Base-by-base conservation (phyloP, 176 grass and related monocot species). In the Triticum turgidum region DNA sequence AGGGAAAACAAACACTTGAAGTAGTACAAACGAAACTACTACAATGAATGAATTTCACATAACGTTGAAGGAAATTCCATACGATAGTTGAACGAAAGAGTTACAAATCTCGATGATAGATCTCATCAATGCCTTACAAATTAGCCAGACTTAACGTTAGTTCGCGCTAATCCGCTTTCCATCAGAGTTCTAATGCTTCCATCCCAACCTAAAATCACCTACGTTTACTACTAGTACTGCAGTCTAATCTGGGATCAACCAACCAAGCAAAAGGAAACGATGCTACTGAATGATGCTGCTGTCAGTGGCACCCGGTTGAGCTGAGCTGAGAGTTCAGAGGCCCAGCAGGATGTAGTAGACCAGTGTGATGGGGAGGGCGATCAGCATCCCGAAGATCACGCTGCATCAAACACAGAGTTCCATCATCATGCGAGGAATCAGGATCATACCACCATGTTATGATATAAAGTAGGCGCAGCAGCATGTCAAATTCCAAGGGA, bases 341-440 rank as follows among this genome's bases (percentile, higher is more conserved):
- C 96, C 96, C 18, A 98, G 86, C 65, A 98, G 84, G 38, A 98
- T 65, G 83, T 95, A 98, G 89, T 95, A 95, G 73, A 98, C 88
- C 69, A 98, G 81, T 2, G 96, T 95, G 81, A 98, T 94, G 21
- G 96, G 96, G 0, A 98, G 85, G 0, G 96, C 96, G 69, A 97
- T 86, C 63, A 97, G 90, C 95, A 97, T 94, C 17, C 90, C 90
- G 79, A 94, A 94, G 9, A 97, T 97, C 77, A 97, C 95, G 56
- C 92, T 97, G 90, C 84, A 76, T 25, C 33, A 83, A 33, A 83
- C 69, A 63, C 32, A 65, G 13, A 70, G 4, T 73, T 47, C 61
- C 34, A 24, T 61, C 61, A 69, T 80, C 34, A 85, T 59, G 7
- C 45, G 32, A 85, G 44, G 61, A 56, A 4, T 73, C 56, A 84